These are phyloP conservation scores for Reticulomyxa filosa DNA, from an alignment of 78 protist species.

Conservation along the genomic window DNA sequence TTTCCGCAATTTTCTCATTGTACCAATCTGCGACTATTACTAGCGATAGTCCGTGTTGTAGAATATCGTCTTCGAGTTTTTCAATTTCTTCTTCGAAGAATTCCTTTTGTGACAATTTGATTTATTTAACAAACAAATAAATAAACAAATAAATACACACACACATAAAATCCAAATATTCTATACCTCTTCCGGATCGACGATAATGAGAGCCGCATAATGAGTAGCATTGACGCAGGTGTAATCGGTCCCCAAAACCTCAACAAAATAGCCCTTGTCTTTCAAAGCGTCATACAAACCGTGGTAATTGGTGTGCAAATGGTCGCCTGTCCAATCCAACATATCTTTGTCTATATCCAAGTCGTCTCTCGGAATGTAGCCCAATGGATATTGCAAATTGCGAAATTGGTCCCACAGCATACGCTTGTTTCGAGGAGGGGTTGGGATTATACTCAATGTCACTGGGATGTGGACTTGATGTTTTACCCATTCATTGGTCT, in stretches of 20 bases:
- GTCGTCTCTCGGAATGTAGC: constrained; percentile 66
- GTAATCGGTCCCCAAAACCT: constrained; percentile 20
- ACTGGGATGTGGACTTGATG: no score
- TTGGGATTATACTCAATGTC: no score
- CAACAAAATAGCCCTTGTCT: constrained; percentile 37
- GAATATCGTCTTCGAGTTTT: constrained; percentile 41
- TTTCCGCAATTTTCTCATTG: constrained; percentile 29
- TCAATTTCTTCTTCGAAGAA: constrained; percentile 36
- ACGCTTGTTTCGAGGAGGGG: constrained; percentile 55
- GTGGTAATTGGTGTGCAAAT: constrained; percentile 66
- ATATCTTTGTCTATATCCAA: constrained; percentile 31
- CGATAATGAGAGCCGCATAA: constrained; percentile 67
- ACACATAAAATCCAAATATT: neutral
- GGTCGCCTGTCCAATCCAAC: constrained; percentile 91
- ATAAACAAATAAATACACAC: neutral
- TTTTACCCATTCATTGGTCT: no score
- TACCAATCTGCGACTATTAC: constrained; percentile 43
- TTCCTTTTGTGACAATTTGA: no score
- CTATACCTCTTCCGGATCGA: constrained; percentile 68
- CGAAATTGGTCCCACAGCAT: constrained; percentile 76
- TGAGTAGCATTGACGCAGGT: constrained; percentile 60
- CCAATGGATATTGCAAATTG: constrained; percentile 57
- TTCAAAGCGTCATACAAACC: constrained; percentile 21
- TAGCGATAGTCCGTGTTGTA: constrained; percentile 43
- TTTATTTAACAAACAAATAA: neutral